A percentile compares a stretch with the other conserved stretches of the same genome.
These are phyloP conservation scores for Cyberlindnera petersonii DNA, from an alignment of 805 yeast genomes.

Conservation along the genomic window DNA sequence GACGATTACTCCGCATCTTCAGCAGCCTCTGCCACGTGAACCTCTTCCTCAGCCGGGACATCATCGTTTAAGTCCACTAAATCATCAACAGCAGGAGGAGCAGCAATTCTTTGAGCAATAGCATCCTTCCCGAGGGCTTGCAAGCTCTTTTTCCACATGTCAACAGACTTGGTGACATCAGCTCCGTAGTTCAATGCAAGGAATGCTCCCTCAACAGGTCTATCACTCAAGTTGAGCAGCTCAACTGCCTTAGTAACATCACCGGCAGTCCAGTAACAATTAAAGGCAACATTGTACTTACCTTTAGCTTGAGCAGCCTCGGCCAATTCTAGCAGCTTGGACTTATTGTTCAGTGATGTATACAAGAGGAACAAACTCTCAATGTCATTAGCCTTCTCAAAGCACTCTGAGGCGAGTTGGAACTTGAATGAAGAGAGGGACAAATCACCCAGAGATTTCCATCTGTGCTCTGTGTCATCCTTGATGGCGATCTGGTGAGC, in stretches of 20 bases:
- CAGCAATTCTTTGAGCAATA: slow-evolving; percentile 59
- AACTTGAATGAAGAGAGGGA: slow-evolving; percentile 77
- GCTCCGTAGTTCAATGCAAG: slow-evolving; percentile 65
- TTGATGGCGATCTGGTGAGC: slow-evolving; percentile 65
- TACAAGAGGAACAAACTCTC: slow-evolving; percentile 78
- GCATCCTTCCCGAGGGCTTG: slow-evolving; percentile 45
- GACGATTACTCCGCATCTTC: slow-evolving; percentile 7
- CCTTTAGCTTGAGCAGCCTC: slow-evolving; percentile 66
- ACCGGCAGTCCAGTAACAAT: slow-evolving; percentile 84
- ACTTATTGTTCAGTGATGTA: slow-evolving; percentile 71
- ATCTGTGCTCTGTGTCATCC: slow-evolving; percentile 61
- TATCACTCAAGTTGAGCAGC: slow-evolving; percentile 61
- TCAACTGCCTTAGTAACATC: slow-evolving; percentile 60
- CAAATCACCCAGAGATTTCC: slow-evolving; percentile 90
- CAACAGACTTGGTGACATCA: slow-evolving; percentile 44
- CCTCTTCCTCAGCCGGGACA: slow-evolving; percentile 21
- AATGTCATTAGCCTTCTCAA: slow-evolving; percentile 72
- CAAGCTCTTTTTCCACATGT: slow-evolving; percentile 66
- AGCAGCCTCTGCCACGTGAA: slow-evolving; percentile 6
- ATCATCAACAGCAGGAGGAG: slow-evolving; percentile 33
- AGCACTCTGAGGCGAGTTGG: slow-evolving; percentile 75
- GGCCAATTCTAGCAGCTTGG: slow-evolving; percentile 60
- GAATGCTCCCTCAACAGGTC: slow-evolving; percentile 81
- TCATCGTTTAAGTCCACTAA: slow-evolving; percentile 40
- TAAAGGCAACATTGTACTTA: slow-evolving; percentile 85